These are phyloP conservation scores for Albophoma yamanashiensis DNA, from an alignment of 2,329 filamentous ascomycete species.

Conservation along the genomic window DNA sequence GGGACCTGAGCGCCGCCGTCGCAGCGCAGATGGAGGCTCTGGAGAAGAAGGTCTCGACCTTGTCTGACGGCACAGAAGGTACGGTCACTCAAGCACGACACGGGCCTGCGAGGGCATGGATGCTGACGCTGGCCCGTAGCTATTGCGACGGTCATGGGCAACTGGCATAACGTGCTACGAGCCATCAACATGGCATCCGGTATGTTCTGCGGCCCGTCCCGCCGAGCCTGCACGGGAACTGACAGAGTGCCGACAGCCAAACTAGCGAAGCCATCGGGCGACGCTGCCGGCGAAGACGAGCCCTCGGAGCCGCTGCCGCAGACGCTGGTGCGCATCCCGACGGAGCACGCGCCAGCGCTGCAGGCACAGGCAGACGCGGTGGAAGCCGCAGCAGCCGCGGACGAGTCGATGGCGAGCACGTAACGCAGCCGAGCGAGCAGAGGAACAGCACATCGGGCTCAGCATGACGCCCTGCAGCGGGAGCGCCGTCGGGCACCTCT, in stretches of 20 bases:
- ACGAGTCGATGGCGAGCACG: slow-evolving; percentile 9
- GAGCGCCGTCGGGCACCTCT: not conserved
- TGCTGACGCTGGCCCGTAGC: slow-evolving; percentile 36
- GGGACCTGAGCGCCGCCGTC: slow-evolving; percentile 67
- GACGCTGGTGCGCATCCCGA: slow-evolving; percentile 75
- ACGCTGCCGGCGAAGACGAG: slow-evolving; percentile 21
- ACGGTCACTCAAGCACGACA: slow-evolving; percentile 1
- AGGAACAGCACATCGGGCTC: not conserved
- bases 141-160: slow-evolving; percentile 73
- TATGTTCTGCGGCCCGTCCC: slow-evolving; percentile 24
- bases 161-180: slow-evolving; percentile 79
- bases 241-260: slow-evolving; percentile 40
- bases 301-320: slow-evolving; percentile 54
- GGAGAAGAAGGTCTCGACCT: slow-evolving; percentile 64
- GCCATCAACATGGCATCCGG: slow-evolving; percentile 81
- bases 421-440: not conserved
- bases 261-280: slow-evolving; percentile 49
- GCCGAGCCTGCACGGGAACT: not conserved
- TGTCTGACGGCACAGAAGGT: slow-evolving; percentile 78
- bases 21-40: slow-evolving; percentile 75
- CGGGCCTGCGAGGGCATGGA: not conserved
- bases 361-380: slow-evolving; percentile 49
- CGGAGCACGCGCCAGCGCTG: slow-evolving; percentile 59
- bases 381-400: slow-evolving; percentile 31
- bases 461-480: not conserved